Percentiles rank a stretch among this genome's conserved stretches.
These are phyloP conservation scores for Sporodiniella umbellata DNA, from an alignment of 371 early-diverging fungal genomes.

Conservation along the genomic window DNA sequence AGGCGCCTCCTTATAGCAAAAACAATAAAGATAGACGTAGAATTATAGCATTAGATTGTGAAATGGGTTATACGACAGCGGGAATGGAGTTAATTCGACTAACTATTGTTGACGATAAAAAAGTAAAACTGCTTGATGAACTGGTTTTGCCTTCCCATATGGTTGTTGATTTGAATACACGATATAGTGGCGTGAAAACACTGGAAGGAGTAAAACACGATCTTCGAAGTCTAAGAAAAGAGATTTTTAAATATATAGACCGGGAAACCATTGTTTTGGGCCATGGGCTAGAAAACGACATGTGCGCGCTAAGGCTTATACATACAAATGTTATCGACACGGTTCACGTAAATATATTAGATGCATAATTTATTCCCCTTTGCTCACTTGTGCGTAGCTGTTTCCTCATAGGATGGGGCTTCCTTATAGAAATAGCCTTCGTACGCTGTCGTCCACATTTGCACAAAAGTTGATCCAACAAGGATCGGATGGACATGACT, in stretches of 20 bases:
- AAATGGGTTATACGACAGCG: constrained; percentile 50
- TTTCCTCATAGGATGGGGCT: constrained; percentile 45
- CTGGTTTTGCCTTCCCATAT: constrained; percentile 47
- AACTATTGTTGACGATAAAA: constrained; percentile 46
- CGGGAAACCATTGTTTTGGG: constrained; percentile 39
- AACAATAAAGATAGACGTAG: constrained; percentile 2
- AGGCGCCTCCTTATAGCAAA: constrained; percentile 18
- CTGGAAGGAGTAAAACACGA: constrained; percentile 42
- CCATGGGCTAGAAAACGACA: constrained; percentile 53
- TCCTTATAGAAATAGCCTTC: constrained; percentile 41
- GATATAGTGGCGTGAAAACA: constrained; percentile 57
- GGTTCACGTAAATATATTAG: constrained; percentile 30
- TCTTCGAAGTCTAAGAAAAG: constrained; percentile 35
- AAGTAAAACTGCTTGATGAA: constrained; percentile 49
- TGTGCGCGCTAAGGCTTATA: constrained; percentile 44
- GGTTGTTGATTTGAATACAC: constrained; percentile 54
- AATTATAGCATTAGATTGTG: constrained; percentile 47
- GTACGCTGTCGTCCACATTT: constrained; percentile 25
- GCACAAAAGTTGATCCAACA: constrained; percentile 50
- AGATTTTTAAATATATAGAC: constrained; percentile 40
- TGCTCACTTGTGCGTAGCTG: constrained; percentile 13
- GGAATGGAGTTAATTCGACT: constrained; percentile 60
- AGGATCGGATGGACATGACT: constrained; percentile 54
- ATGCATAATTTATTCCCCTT: not conserved
- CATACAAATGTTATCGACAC: constrained; percentile 45